Evolutionary conservation across 2,329 filamentous ascomycete species (phyloP).

Genomic region (Myriangium duriaei): DNA sequence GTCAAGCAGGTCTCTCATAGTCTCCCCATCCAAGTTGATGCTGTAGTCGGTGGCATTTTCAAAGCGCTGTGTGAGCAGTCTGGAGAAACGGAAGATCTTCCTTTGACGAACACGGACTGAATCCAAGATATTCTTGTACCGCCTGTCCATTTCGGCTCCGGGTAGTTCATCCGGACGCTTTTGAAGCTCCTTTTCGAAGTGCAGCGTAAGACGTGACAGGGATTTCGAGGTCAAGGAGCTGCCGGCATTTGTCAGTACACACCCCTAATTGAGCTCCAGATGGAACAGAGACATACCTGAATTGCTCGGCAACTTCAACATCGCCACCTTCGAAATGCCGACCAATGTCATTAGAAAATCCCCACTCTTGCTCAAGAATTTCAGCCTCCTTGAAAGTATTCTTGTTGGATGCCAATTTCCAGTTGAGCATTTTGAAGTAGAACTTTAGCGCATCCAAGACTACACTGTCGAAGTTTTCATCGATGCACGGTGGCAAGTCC

Average conservation of each 20-base stretch:
- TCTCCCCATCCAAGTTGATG: slow-evolving; percentile 58
- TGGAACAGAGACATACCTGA: slow-evolving; percentile 53
- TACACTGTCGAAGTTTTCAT: slow-evolving; percentile 87
- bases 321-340: slow-evolving; percentile 85
- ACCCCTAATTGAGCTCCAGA: not conserved
- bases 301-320: slow-evolving; percentile 94
- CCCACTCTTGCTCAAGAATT: slow-evolving; percentile 94
- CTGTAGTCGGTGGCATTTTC: slow-evolving; percentile 96
- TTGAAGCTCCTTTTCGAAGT: slow-evolving; percentile 85
- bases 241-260: slow-evolving; percentile 18
- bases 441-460: slow-evolving; percentile 90
- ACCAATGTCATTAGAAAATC: slow-evolving; percentile 88
- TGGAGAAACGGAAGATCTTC: slow-evolving; percentile 90
- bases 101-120: slow-evolving; percentile 91
- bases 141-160: slow-evolving; percentile 77
- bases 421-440: slow-evolving; percentile 97
- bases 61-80: slow-evolving; percentile 82
- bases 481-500: slow-evolving; percentile 91
- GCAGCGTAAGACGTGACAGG: slow-evolving; percentile 71
- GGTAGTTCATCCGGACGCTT: slow-evolving; percentile 72
- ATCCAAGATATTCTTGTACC: slow-evolving; percentile 90
- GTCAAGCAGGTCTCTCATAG: slow-evolving; percentile 66
- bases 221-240: slow-evolving; percentile 84
- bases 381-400: slow-evolving; percentile 99
- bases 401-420: slow-evolving; percentile 94